Evolutionary conservation across 306 rosid genomes (phyloP), one percentile per base, ranked within the genome.

Genomic region (Ormosia semicastrata): DNA sequence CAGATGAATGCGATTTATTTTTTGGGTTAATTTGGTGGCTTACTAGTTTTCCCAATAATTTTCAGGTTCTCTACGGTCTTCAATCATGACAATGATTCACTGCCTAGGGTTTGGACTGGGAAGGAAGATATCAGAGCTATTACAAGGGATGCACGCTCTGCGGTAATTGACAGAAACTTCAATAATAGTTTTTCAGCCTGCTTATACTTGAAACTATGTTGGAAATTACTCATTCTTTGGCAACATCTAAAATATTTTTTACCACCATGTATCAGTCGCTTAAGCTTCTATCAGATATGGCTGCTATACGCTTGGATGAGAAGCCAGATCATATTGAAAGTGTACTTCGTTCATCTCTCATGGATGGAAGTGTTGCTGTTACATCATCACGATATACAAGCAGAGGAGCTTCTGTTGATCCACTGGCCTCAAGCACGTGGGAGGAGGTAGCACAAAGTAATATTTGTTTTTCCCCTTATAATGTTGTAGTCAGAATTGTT

Each of bases 41-140:
- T 39, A 79, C 71, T 63, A 66, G 8, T 39, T 73, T 76, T 53
- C 32, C 62, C 24, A 49, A 57, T 53, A 34, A 36, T 59, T 88
- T 84, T 76, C 93, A 95, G 99, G 92, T 95, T 95, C 89, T 89
- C 97, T 4, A 86, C 93, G 0, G 78, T 95, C 50, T 95, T 95
- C 84, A 89, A 85, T 81, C 97, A 88, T 82, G 98, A 95, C 87
- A 73, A 60, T 76, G 98, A 93, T 85, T 93, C 97, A 13, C 83
- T 95, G 76, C 99, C 99, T 14, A 88, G 99, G 83, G 75, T 92
- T 78, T 95, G 99, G 99, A 91, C 97, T 49, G 95, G 93, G 81
- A 92, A 85, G 15, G 99, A 95, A 86, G 96, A 95, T 87, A 88
- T 95, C 74, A 88, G 83, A 85, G 81, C 89, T 29, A 95, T 95